Percentiles rank a stretch among this genome's conserved stretches.
Evolutionary conservation across 1,284 basidiomycete genomes (phyloP).

Genomic region (Marasmius tenuissimus): DNA sequence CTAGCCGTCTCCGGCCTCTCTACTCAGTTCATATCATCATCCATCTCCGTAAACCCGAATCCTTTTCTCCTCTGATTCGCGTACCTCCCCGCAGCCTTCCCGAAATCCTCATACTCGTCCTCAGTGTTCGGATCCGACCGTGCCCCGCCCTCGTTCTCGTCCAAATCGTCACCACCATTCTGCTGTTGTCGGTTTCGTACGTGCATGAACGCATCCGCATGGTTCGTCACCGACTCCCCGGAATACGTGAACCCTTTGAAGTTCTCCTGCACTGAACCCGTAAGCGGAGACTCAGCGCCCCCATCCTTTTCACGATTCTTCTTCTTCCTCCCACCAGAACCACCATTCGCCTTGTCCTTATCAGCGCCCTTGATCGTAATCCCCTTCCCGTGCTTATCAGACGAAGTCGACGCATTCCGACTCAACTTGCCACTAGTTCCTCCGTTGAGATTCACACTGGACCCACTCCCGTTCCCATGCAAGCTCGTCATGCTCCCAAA

Average conservation of each 20-base stretch:
- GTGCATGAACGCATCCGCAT: slow-evolving; percentile 34
- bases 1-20: too few species aligned
- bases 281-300: slow-evolving; percentile 61
- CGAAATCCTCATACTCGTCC: slow-evolving; percentile 64
- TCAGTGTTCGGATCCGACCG: slow-evolving; percentile 51
- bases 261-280: slow-evolving; percentile 91
- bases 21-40: slow-evolving; percentile 36
- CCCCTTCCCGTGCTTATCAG: not conserved
- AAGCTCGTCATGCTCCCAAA: slow-evolving; percentile 7
- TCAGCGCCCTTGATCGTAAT: slow-evolving; percentile 11
- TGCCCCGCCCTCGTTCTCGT: slow-evolving; percentile 40
- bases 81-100: slow-evolving; percentile 61
- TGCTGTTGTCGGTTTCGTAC: slow-evolving; percentile 39
- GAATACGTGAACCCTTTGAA: slow-evolving; percentile 93
- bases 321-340: slow-evolving; percentile 35
- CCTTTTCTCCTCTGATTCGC: slow-evolving; percentile 51
- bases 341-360: slow-evolving; percentile 21
- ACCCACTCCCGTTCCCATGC: slow-evolving; percentile 32
- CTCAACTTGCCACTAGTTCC: not conserved
- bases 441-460: slow-evolving; percentile 45
- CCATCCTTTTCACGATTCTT: slow-evolving; percentile 19
- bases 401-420: not conserved
- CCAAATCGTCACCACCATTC: slow-evolving; percentile 41
- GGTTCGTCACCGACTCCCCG: slow-evolving; percentile 65
- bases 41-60: slow-evolving; percentile 44